Percentiles rank a stretch among this genome's conserved stretches.
These are phyloP conservation scores for Fusarium albidum DNA, from an alignment of 2,329 filamentous ascomycete genomes.

Conservation along the genomic window DNA sequence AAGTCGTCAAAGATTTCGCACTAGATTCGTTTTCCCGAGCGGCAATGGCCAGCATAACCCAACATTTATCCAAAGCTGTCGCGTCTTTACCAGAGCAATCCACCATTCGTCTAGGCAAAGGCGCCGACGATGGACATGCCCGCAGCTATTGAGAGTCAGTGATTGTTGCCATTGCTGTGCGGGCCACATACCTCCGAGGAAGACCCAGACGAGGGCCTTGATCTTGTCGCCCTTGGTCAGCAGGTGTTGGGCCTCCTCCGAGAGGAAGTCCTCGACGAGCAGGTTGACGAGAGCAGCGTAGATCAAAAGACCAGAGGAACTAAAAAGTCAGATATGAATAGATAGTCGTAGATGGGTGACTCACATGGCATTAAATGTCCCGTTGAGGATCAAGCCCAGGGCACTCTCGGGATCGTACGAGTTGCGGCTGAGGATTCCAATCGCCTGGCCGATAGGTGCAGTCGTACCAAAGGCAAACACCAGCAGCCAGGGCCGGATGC, in stretches of 20 bases:
- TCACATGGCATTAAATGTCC: slow-evolving; percentile 71
- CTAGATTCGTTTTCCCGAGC: too few species aligned
- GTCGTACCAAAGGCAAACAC: slow-evolving; percentile 71
- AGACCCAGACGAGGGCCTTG: slow-evolving; percentile 59
- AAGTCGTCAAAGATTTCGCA: too few species aligned
- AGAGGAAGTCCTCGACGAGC: slow-evolving; percentile 71
- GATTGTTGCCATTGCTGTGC: rapidly evolving
- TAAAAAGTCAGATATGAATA: slow-evolving; percentile 32
- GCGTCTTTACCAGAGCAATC: too few species aligned
- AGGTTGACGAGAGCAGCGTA: slow-evolving; percentile 71
- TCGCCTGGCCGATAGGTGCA: slow-evolving; percentile 70
- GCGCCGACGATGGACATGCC: slow-evolving; percentile 32
- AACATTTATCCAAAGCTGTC: too few species aligned
- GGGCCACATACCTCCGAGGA: slow-evolving; percentile 56
- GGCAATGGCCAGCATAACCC: too few species aligned
- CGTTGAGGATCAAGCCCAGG: slow-evolving; percentile 70
- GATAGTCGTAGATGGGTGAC: slow-evolving; percentile 21
- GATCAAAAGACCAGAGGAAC: slow-evolving; percentile 67
- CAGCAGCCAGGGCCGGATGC: slow-evolving; percentile 66
- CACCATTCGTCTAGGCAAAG: slow-evolving; percentile 15
- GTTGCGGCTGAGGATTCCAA: slow-evolving; percentile 64
- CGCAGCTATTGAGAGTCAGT: slow-evolving; percentile 11
- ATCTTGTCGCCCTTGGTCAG: slow-evolving; percentile 63
- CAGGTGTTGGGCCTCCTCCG: slow-evolving; percentile 59
- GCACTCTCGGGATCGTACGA: slow-evolving; percentile 70